These are phyloP conservation scores for Polychaeton citri DNA, from an alignment of 2,329 filamentous ascomycete genomes.

Conservation along the genomic window DNA sequence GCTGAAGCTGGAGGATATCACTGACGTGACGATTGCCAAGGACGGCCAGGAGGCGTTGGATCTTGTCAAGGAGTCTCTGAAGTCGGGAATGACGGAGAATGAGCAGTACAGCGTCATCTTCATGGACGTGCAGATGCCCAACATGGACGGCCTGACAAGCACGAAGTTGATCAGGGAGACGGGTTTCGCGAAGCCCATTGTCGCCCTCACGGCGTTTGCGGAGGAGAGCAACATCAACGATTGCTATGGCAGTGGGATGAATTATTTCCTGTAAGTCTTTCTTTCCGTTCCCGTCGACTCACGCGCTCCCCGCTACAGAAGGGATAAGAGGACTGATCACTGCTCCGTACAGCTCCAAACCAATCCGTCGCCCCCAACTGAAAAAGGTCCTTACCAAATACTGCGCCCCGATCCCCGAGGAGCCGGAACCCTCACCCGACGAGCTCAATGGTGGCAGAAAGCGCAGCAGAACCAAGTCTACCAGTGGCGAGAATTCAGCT, in stretches of 20 bases:
- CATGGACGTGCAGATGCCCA: constrained; percentile 93
- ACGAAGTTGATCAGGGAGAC: constrained; percentile 74
- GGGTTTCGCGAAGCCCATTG: constrained; percentile 78
- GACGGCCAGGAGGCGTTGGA: constrained; percentile 64
- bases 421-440: constrained; percentile 26
- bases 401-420: constrained; percentile 69
- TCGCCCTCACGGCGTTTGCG: constrained; percentile 78
- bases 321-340: not conserved
- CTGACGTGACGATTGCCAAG: constrained; percentile 69
- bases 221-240: constrained; percentile 63
- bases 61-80: constrained; percentile 71
- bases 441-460: too few species aligned
- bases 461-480: too few species aligned
- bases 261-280: constrained; percentile 57
- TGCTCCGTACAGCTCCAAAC: constrained; percentile 29
- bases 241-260: constrained; percentile 75
- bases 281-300: too few species aligned
- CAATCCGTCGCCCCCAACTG: constrained; percentile 67
- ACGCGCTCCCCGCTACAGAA: too few species aligned
- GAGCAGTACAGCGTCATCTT: constrained; percentile 68
- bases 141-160: constrained; percentile 76
- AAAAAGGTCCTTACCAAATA: constrained; percentile 74
- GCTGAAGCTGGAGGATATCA: constrained; percentile 65
- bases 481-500: too few species aligned
- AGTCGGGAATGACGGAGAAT: not conserved